These are phyloP conservation scores for Malassezia globosa DNA, from an alignment of 1,284 basidiomycete species.

Conservation along the genomic window DNA sequence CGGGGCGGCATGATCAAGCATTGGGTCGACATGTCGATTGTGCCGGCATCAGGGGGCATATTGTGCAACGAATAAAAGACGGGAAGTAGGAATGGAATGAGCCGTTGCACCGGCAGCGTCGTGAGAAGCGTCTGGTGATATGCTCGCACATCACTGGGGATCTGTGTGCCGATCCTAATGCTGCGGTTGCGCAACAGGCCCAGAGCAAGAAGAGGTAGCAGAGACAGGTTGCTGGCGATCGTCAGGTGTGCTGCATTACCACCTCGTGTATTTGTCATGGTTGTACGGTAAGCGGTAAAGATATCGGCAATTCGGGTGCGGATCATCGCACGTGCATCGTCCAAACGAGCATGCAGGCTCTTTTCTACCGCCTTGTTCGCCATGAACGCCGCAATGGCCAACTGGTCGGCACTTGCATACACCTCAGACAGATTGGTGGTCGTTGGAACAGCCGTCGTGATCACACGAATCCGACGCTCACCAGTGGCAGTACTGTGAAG, in stretches of 20 bases:
- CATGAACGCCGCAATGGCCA: constrained; percentile 76
- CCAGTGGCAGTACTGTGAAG: constrained; percentile 91
- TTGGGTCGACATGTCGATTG: constrained; percentile 19
- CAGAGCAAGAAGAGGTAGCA: constrained; percentile 77
- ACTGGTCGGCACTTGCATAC: constrained; percentile 86
- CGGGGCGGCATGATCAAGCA: constrained; percentile 64
- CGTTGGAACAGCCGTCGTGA: constrained; percentile 83
- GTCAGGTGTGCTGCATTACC: constrained; percentile 86
- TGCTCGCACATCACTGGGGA: constrained; percentile 86
- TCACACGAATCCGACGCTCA: constrained; percentile 89
- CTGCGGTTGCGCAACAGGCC: constrained; percentile 92
- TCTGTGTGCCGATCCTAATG: constrained; percentile 84
- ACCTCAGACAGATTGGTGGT: constrained; percentile 85
- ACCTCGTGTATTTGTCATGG: constrained; percentile 69
- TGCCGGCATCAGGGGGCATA: constrained; percentile 74
- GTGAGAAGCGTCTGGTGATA: constrained; percentile 89
- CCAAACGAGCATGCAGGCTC: constrained; percentile 69
- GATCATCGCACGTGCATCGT: constrained; percentile 83
- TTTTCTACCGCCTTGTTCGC: constrained; percentile 97
- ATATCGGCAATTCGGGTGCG: constrained; percentile 84
- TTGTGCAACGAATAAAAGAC: constrained; percentile 91
- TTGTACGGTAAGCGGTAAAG: constrained; percentile 81
- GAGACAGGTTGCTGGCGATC: constrained; percentile 81
- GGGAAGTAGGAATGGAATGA: constrained; percentile 88
- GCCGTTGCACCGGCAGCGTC: constrained; percentile 75